Evolutionary conservation across 495 filamentous ascomycete species (phyloP), one percentile per base, ranked within the genome.

Genomic region (Hyaloscypha variabilis): DNA sequence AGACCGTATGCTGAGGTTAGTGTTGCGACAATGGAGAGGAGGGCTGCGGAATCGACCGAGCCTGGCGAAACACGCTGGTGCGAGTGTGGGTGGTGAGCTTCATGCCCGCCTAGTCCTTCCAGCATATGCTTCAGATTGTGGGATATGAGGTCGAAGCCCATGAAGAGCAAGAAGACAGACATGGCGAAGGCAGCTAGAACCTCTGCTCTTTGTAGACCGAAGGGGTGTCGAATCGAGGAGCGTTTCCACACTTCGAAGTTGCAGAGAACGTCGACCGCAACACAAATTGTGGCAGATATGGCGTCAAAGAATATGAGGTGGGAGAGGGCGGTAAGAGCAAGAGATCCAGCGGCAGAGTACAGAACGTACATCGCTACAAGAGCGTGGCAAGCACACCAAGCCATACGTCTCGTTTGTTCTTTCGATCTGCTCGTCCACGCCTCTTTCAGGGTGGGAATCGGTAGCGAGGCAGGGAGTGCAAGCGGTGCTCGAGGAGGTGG

Each of bases 181-280:
- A 97, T 93, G 34, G 93, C 95, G 64, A 99, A 97, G n/a, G 95
- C 95, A 53, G 93, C 93, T 2, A 99, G 82, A 1, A 99, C 94
- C 72, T 99, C 95, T 52, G 91, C 90, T 50, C 95, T 87, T 74
- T 97, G 92, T 10, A 97, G 82, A 21, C 90, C 95, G 73, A 99
- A 99, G 6, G 95, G 96, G 77, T 98, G 94, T 3, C 91, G 88
- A 64, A 99, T 91, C 66, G 87, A 94, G 59, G 91, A 94, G 49
- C 95, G 86, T 64, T 92, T 94, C 96, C 96, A 98, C 3, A 97
- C 94, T 73, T 97, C 94, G 69, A 99, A 99, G 76, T 98, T 98
- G 31, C 90, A 86, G 31, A 97, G 82, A 0, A 98, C 91, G 72
- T 98, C 95, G 52, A 98, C 95, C 2, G 83, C 88, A 1, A 97